phyloP scores from a whole-genome alignment of 768 basidiomycete species.

The Amanita polypyramis region DNA sequence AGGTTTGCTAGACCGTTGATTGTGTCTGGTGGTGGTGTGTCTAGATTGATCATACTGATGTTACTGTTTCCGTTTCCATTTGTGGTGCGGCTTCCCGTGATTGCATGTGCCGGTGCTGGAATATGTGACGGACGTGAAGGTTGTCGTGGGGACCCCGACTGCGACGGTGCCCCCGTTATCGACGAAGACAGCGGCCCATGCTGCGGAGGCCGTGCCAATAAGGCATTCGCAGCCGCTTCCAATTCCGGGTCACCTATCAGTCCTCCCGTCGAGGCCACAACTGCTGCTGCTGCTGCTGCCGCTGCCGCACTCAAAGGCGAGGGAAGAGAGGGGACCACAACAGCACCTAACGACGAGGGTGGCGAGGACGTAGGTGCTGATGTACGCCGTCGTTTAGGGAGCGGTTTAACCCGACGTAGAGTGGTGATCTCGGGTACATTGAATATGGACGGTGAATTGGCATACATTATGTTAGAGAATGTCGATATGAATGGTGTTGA shows the following conservation, averaged over 20 bases:
- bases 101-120: background rate
- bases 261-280: conserved; percentile 3
- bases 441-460: conserved; percentile 47
- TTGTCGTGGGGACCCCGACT: background rate
- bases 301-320: conserved; percentile 5
- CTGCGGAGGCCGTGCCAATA: background rate
- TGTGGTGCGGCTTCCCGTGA: background rate
- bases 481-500: background rate
- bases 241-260: conserved; percentile 5
- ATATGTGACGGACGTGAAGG: background rate
- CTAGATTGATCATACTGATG: background rate
- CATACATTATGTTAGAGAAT: conserved; percentile 31
- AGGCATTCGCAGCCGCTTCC: conserved; percentile 5
- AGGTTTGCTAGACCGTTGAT: background rate
- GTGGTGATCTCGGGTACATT: conserved; percentile 55
- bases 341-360: background rate
- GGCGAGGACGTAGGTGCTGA: background rate
- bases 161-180: too few species aligned
- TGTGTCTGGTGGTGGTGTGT: background rate
- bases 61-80: background rate
- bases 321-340: conserved; percentile 6
- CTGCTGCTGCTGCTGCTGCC: conserved; percentile 1
- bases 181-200: background rate
- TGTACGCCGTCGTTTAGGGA: conserved; percentile 66
- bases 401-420: conserved; percentile 61